Evolutionary conservation across 371 early-diverging fungal genomes (phyloP), one percentile per base, ranked within the genome.

Genomic region (Mucor irregularis): DNA sequence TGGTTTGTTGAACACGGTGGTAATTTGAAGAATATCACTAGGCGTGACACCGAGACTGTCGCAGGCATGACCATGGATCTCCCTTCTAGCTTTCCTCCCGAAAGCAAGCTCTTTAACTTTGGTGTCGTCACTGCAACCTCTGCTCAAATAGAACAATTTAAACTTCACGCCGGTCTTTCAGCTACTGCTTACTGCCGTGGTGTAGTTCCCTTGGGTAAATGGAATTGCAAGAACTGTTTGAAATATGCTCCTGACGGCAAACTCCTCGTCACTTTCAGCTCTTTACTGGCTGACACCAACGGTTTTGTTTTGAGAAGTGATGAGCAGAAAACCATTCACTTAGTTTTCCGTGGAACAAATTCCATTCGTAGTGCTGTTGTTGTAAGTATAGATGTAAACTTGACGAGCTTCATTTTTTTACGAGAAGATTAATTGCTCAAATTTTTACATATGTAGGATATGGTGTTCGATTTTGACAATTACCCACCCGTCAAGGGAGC

Each of bases 261-360:
- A 4, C 35, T 68, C 24, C 48, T 68, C 14, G 46, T 28, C 9
- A 53, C 63, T 1, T 68, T 63, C 22, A 53, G 14, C 0, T 50
- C 68, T 24, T 10, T 38, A 5, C 37, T 48, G 1, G 43, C 39
- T n/a, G 56, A 60, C 10, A 68, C 55, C 5, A 59, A 49, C 39
- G 68, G 68, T 16, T 56, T 38, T 34, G 33, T 68, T n/a, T 29
- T 56, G 28, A 58, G 60, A 22, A 58, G 56, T 44, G 68, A 56
- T 9, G n/a, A 22, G 5, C 43, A 59, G 9, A 62, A 63, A 45
- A 37, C 56, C 4, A 68, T 68, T 4, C 56, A 59, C 35, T 22
- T 68, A n/a, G 48, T 50, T 4, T 68, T 63, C 53, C 53, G 68
- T 42, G 68, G 68, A 28, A 54, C 57, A 25, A 57, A 49, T 24